A percentile compares a stretch with the other conserved stretches of the same genome.
phyloP scores from a whole-genome alignment of 495 filamentous ascomycete species.

The Daldinia childiae region DNA sequence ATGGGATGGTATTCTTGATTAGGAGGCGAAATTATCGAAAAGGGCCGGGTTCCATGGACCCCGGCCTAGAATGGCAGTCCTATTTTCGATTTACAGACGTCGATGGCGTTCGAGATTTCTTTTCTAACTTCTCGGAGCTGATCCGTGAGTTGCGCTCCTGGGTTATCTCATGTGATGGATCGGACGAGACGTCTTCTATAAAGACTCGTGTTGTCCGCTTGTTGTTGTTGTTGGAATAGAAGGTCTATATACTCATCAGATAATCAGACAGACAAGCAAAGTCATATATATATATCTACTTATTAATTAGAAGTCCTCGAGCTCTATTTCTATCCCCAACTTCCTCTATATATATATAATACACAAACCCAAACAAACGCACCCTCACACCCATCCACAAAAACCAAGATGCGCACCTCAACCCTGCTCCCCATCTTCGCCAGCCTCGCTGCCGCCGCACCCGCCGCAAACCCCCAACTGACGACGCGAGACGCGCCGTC shows the following conservation, averaged over 20 bases:
- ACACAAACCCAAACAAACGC: neutral
- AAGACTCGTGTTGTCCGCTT: slow-evolving; percentile 25
- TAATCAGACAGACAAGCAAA: neutral
- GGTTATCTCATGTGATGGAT: slow-evolving; percentile 6
- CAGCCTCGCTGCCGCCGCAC: slow-evolving; percentile 42
- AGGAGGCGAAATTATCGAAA: slow-evolving; percentile 22
- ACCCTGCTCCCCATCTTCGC: slow-evolving; percentile 37
- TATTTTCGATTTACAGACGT: slow-evolving; percentile 11
- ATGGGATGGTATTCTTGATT: slow-evolving; percentile 6
- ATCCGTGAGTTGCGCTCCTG: neutral
- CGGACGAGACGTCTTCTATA: slow-evolving; percentile 35
- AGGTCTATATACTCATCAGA: neutral
- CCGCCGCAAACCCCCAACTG: slow-evolving; percentile 21
- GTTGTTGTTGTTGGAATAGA: neutral
- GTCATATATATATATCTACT: neutral
- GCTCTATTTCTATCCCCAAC: neutral
- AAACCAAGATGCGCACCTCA: slow-evolving; percentile 43
- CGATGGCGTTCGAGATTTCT: slow-evolving; percentile 31
- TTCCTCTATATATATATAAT: slow-evolving; percentile 6
- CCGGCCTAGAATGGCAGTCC: slow-evolving; percentile 19
- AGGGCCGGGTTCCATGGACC: slow-evolving; percentile 12
- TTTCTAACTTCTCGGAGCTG: neutral
- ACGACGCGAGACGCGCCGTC: slow-evolving; percentile 34
- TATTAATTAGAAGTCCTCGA: neutral
- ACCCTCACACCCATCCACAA: slow-evolving; percentile 5